Conservation (phyloP, 345 rosid species). For the Hibiscus tridactylites region DNA sequence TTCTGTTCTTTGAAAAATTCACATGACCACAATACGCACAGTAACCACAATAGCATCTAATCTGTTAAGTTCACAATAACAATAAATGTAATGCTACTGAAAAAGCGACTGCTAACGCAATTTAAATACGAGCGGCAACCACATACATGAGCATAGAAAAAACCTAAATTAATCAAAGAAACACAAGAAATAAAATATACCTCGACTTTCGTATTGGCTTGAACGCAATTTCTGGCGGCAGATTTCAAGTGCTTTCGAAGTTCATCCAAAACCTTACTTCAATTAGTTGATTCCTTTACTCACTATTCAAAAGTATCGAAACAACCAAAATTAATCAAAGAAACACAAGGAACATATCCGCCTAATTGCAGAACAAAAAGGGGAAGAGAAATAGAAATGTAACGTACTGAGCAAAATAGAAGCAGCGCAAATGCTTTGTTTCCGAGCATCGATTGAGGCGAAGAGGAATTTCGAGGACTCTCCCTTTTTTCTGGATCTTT, state of each 20-base stretch:
- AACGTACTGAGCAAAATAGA: slow-evolving; percentile 44
- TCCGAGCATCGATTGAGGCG: slow-evolving; percentile 81
- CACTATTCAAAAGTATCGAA: slow-evolving; percentile 15
- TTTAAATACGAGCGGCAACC: too few species aligned
- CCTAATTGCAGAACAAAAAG: not conserved
- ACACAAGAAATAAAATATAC: too few species aligned
- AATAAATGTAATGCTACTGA: too few species aligned
- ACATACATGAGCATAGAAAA: too few species aligned
- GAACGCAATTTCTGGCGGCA: slow-evolving; percentile 74
- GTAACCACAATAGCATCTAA: too few species aligned
- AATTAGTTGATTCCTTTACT: slow-evolving; percentile 29
- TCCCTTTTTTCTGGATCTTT: too few species aligned
- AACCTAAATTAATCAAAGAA: too few species aligned
- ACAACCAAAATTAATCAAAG: slow-evolving; percentile 3
- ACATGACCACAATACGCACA: too few species aligned
- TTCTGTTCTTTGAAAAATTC: too few species aligned
- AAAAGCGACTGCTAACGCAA: too few species aligned
- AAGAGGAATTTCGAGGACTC: slow-evolving; percentile 18
- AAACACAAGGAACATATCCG: not conserved
- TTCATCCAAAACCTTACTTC: slow-evolving; percentile 26
- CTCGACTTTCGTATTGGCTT: too few species aligned
- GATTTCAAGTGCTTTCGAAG: slow-evolving; percentile 26
- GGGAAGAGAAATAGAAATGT: not conserved
- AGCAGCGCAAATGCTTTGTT: slow-evolving; percentile 54
- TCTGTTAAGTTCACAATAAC: too few species aligned